Percentiles rank a stretch among this genome's conserved stretches.
Evolutionary conservation across 345 rosid genomes (phyloP).

Genomic region (Bruguiera parviflora): DNA sequence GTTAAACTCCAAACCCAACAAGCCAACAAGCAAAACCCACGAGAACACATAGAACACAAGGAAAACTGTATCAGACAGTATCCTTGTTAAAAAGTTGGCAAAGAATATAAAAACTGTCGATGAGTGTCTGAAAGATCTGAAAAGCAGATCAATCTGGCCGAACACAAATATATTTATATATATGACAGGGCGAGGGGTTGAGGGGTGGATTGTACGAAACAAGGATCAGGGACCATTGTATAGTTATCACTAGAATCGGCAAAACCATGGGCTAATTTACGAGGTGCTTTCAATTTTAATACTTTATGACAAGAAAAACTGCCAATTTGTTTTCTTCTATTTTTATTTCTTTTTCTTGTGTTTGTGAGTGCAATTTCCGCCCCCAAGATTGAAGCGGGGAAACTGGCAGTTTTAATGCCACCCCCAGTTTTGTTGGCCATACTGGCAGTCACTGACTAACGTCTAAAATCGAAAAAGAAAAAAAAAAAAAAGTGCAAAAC

Average conservation of each 20-base stretch:
- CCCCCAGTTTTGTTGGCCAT: conserved; percentile 27
- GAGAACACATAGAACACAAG: not conserved
- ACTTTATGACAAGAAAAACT: no score
- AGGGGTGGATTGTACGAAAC: not conserved
- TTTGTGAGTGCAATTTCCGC: conserved; percentile 22
- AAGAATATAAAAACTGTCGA: no score
- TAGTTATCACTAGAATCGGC: conserved; percentile 7
- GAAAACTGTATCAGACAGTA: no score
- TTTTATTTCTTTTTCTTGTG: no score
- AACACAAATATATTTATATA: no score
- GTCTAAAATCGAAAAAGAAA: no score
- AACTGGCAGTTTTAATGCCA: conserved; percentile 26
- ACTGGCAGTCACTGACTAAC: not conserved
- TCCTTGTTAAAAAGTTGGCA: no score
- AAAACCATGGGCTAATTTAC: conserved; percentile 59
- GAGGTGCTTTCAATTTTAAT: not conserved
- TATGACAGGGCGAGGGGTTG: no score
- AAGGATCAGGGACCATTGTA: not conserved
- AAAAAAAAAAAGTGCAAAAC: no score
- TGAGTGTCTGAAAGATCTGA: no score
- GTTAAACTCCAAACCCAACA: not conserved
- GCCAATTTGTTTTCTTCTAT: no score
- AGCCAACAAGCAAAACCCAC: not conserved
- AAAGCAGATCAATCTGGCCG: no score
- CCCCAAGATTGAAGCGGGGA: conserved; percentile 44